phyloP scores from a whole-genome alignment of 495 filamentous ascomycete species.

The Penicillium cataractarum region DNA sequence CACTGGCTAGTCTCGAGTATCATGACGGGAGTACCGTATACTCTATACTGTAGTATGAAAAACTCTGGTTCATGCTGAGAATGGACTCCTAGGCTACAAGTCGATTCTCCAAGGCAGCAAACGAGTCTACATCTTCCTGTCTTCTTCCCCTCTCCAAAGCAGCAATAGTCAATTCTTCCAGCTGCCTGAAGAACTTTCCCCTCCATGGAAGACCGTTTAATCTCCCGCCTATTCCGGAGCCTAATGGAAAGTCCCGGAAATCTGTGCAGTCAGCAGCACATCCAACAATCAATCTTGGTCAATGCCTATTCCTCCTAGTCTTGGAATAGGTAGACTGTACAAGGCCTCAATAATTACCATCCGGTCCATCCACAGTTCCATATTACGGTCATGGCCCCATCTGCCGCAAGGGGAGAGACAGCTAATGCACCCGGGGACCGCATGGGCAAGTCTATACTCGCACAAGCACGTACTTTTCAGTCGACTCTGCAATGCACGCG shows the following conservation, averaged over 20 bases:
- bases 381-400: neutral
- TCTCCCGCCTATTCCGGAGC: neutral
- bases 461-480: neutral
- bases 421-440: neutral
- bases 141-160: neutral
- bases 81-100: neutral
- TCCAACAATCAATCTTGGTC: neutral
- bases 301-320: neutral
- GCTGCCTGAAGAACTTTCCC: neutral
- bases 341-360: neutral
- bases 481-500: neutral
- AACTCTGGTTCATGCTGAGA: neutral
- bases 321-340: neutral
- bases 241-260: neutral
- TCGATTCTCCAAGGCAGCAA: neutral
- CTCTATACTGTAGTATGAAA: no score
- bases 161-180: neutral
- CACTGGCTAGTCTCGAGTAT: conserved; percentile 6
- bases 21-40: neutral
- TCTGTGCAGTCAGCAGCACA: neutral
- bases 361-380: neutral
- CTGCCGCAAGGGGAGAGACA: conserved; percentile 3
- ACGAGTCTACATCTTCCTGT: neutral
- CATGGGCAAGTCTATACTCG: conserved; percentile 2
- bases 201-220: neutral